A percentile compares a stretch with the other conserved stretches of the same genome.
Conservation (phyloP, 2,329 filamentous ascomycete genomes). For the Dactylella cylindrospora region DNA sequence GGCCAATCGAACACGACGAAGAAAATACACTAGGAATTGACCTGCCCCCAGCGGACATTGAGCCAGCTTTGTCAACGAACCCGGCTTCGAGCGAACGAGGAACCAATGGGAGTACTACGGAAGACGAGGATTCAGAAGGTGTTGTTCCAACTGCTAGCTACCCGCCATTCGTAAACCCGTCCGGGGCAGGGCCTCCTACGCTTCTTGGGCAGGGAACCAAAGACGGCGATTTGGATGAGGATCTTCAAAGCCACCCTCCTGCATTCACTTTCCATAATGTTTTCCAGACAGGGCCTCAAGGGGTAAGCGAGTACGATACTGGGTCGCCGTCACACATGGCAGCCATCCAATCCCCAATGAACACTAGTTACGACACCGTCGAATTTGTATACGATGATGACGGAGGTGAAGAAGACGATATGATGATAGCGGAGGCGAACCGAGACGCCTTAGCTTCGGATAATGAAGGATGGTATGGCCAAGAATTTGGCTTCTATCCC, state of each 20-base stretch:
- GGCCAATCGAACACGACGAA: constrained; percentile 16
- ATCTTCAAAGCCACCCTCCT: constrained; percentile 25
- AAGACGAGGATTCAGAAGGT: constrained; percentile 9
- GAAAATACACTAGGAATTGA: too few relatives aligned
- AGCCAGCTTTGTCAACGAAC: not conserved
- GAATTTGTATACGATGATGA: constrained; percentile 63
- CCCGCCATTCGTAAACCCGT: constrained; percentile 34
- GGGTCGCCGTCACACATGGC: constrained; percentile 51
- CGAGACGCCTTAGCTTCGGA: constrained; percentile 90
- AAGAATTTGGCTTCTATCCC: constrained; percentile 96
- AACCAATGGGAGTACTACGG: constrained; percentile 30
- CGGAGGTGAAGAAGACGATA: constrained; percentile 77
- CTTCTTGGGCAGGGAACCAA: not conserved
- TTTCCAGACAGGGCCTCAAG: constrained; percentile 51
- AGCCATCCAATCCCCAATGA: constrained; percentile 49
- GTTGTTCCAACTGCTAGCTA: not conserved
- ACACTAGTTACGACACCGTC: constrained; percentile 51
- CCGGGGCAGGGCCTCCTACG: constrained; percentile 6
- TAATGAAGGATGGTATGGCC: constrained; percentile 89
- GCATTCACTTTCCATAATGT: constrained; percentile 48
- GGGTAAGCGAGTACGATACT: constrained; percentile 52
- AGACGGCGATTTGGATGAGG: not conserved
- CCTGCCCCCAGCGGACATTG: too few relatives aligned
- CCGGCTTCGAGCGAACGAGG: constrained; percentile 31
- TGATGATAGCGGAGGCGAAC: constrained; percentile 94